Conservation (phyloP, 129 eudicot species). For the Ambrosia trifida region DNA sequence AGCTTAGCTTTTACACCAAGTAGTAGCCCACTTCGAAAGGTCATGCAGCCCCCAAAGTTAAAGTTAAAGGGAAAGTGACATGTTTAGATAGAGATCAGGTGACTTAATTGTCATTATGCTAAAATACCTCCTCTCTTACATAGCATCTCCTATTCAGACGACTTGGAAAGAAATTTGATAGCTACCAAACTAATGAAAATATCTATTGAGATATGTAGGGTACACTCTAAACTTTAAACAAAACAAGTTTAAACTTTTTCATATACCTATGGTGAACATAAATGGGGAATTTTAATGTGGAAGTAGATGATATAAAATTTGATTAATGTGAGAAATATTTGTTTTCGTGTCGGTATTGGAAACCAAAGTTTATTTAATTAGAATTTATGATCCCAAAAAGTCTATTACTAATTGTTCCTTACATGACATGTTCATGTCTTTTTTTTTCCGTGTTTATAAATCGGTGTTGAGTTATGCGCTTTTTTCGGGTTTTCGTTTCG, state of each 20-base stretch:
- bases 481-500: too few species aligned
- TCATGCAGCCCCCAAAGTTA: constrained; percentile 50
- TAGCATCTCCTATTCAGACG: constrained; percentile 20
- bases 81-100: constrained; percentile 12
- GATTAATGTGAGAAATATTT: too few species aligned
- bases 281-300: not conserved
- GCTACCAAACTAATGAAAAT: constrained; percentile 2
- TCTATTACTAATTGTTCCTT: not conserved
- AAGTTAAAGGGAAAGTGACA: constrained; percentile 47
- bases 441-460: too few species aligned
- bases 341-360: too few species aligned
- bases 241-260: not conserved
- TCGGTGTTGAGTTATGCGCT: too few species aligned
- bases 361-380: not conserved
- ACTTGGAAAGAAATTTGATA: constrained; percentile 6
- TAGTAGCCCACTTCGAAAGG: constrained; percentile 41
- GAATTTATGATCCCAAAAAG: not conserved
- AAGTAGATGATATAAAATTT: not conserved
- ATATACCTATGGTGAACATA: constrained; percentile 1
- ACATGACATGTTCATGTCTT: not conserved
- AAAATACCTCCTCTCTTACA: constrained; percentile 1
- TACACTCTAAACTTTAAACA: not conserved
- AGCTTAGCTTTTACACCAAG: constrained; percentile 41
- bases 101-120: constrained; percentile 23
- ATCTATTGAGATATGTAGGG: not conserved